A percentile compares a stretch with the other conserved stretches of the same genome.
Evolutionary conservation across 768 basidiomycete species (phyloP).

Genomic region (Saitozyma podzolica): DNA sequence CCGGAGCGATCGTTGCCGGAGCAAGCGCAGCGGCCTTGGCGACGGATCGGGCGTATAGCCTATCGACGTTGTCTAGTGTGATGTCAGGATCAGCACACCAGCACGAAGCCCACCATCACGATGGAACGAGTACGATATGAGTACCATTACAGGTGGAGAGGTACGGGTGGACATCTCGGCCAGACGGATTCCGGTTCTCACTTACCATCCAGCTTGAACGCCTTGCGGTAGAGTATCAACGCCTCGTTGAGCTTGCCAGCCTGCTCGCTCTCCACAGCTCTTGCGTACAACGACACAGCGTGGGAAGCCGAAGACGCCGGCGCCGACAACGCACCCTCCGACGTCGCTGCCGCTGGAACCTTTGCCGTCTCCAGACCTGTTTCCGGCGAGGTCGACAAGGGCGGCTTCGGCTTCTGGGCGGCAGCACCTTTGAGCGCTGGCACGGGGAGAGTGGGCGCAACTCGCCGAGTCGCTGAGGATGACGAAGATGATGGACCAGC

Average conservation of each 20-base stretch:
- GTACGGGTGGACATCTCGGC: not conserved
- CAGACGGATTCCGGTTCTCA: not conserved
- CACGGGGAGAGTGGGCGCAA: not conserved
- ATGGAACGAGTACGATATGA: not conserved
- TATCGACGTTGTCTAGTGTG: constrained; percentile 64
- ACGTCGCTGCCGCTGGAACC: constrained; percentile 5
- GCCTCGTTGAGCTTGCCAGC: constrained; percentile 73
- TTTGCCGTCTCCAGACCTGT: constrained; percentile 4
- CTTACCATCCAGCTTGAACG: constrained; percentile 68
- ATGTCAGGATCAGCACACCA: constrained; percentile 4
- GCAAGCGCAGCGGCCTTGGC: constrained; percentile 1
- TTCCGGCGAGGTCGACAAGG: not conserved
- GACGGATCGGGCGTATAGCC: constrained; percentile 57
- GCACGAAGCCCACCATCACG: not conserved
- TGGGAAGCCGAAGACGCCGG: not conserved
- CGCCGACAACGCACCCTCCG: not conserved
- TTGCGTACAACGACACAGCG: constrained; percentile 62
- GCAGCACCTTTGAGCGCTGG: not conserved
- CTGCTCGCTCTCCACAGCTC: constrained; percentile 73
- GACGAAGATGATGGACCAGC: not conserved
- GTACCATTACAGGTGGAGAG: not conserved
- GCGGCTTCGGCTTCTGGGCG: not conserved
- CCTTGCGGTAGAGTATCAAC: constrained; percentile 70
- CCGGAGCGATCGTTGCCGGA: not conserved
- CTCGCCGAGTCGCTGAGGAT: not conserved